Conservation (phyloP, 768 basidiomycete species). For the Nevesoporus exiguus region DNA sequence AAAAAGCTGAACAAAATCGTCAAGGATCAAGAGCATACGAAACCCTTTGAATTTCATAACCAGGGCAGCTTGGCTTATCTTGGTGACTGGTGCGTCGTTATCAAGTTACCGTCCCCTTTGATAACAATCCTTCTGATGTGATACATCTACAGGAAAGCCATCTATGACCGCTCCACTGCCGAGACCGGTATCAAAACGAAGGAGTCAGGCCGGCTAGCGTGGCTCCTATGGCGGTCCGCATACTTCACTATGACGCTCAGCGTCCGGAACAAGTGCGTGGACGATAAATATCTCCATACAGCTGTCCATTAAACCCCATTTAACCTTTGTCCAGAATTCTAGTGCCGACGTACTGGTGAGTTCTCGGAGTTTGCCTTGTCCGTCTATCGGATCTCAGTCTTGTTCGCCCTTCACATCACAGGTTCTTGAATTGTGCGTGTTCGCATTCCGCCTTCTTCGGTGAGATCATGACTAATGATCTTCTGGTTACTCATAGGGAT, state of each 20-base stretch:
- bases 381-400: conserved; percentile 14
- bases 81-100: conserved; percentile 58
- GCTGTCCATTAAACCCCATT: conserved; percentile 6
- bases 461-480: conserved; percentile 14
- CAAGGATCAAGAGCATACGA: conserved; percentile 42
- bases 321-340: conserved; percentile 44
- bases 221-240: conserved; percentile 78
- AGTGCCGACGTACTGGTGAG: conserved; percentile 64
- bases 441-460: conserved; percentile 3
- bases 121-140: conserved; percentile 7
- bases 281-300: conserved; percentile 4
- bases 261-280: conserved; percentile 60
- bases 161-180: conserved; percentile 62
- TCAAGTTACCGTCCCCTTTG: not conserved
- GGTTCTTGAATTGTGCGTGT: conserved; percentile 66
- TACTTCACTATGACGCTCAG: conserved; percentile 79
- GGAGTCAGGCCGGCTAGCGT: conserved; percentile 66
- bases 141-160: conserved; percentile 55
- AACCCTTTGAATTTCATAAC: conserved; percentile 69
- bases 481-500: conserved; percentile 51
- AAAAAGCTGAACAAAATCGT: conserved; percentile 64
- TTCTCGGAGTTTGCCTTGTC: conserved; percentile 13
- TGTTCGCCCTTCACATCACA: conserved; percentile 20
- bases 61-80: conserved; percentile 77
- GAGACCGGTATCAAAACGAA: conserved; percentile 49